Percentiles rank a stretch among this genome's conserved stretches.
Conservation (phyloP, 495 filamentous ascomycete genomes). For the Staphylotrichum longicolle region DNA sequence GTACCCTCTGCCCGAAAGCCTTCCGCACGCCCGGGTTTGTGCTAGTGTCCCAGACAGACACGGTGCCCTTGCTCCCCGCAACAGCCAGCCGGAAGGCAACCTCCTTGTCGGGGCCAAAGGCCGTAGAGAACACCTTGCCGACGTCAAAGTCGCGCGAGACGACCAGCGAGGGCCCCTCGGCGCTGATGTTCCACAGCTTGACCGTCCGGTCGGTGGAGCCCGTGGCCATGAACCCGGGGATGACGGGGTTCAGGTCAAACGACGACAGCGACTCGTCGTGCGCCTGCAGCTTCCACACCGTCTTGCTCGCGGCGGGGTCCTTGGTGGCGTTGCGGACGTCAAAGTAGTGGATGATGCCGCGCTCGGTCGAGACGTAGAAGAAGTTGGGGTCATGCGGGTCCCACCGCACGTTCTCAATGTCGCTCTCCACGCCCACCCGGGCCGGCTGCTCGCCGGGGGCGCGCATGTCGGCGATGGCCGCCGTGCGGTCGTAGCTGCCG, state of each 20-base stretch:
- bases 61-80: conserved; percentile 88
- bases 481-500: conserved; percentile 90
- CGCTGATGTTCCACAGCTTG: conserved; percentile 91
- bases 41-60: conserved; percentile 95
- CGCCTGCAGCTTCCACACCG: conserved; percentile 91
- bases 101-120: conserved; percentile 83
- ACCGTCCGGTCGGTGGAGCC: conserved; percentile 90
- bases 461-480: conserved; percentile 90
- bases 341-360: conserved; percentile 81
- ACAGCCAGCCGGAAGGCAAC: conserved; percentile 90
- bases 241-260: conserved; percentile 86
- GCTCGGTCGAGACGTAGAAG: conserved; percentile 95
- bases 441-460: conserved; percentile 74
- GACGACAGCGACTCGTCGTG: conserved; percentile 91
- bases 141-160: conserved; percentile 88
- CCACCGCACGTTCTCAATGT: conserved; percentile 91
- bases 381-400: conserved; percentile 86
- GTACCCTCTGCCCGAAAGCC: conserved; percentile 74
- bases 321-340: conserved; percentile 70
- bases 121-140: conserved; percentile 88
- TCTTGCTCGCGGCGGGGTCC: conserved; percentile 68
- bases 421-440: conserved; percentile 88
- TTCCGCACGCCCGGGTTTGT: conserved; percentile 89
- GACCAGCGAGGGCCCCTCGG: conserved; percentile 80
- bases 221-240: conserved; percentile 90